Evolutionary conservation across 2,329 filamentous ascomycete species (phyloP), one percentile per base, ranked within the genome.

Genomic region (Corniculantispora saksenae): DNA sequence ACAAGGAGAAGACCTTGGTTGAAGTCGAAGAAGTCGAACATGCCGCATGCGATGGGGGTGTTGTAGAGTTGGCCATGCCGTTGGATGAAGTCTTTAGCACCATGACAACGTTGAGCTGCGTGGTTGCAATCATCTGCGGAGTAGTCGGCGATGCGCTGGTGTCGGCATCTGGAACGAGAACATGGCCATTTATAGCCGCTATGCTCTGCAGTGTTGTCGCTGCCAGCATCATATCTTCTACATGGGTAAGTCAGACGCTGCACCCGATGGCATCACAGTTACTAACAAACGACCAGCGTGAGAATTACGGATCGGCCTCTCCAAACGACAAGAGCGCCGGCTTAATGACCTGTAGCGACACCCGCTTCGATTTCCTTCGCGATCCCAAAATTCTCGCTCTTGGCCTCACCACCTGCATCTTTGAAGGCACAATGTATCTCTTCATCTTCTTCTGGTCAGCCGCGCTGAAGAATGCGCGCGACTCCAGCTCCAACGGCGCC

Each of bases 401-500:
- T 5, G 80, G 78, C 2, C 73, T 87, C 50, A 79, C 82, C 3
- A 83, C 84, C 4, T 86, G 81, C 65, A 81, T 86, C 71, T 87
- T 88, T 69, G 86, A 89, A 74, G 85, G 85, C 23, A 81, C 84
- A 32, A 85, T 88, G 78, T 88, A 88, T 70, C 78, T 89, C 13
- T 88, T 88, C 70, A 83, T 89, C 64, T 88, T 87, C 73, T 87
- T 86, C 76, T 88, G 86, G 82, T 83, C 84, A 0, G 82, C 84
- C 1, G 81, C 84, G 3, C 75, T 89, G n/a, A 82, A 78, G 66
- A 76, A 77, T 17, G 76, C 79, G 13, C 77, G 78, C 48, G 69
- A 71, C 19, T 68, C 71, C 2, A 53, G 69, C 4, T 27, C 29
- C n/a, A 19, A 5, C 25, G 8, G 8, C 27, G 2, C 9, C 23